phyloP scores from a whole-genome alignment of 83 land plant genomes.

The Thuja plicata region DNA sequence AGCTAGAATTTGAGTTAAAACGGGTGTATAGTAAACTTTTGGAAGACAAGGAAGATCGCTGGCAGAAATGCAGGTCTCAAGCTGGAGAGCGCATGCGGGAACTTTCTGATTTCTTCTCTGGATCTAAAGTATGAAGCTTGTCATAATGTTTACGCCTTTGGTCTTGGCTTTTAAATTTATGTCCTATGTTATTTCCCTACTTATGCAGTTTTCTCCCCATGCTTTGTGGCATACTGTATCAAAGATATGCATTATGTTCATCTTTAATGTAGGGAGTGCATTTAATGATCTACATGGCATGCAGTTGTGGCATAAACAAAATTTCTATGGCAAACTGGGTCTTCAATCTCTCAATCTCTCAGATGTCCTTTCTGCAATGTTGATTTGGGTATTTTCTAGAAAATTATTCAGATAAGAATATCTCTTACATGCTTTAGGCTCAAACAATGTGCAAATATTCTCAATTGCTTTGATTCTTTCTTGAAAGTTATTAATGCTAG shows the following conservation, averaged over 20 bases:
- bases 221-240: neutral
- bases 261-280: slow-evolving; percentile 6
- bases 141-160: neutral
- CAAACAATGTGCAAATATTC: neutral
- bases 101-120: slow-evolving; percentile 44
- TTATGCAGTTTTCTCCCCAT: neutral
- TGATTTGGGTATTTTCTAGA: neutral
- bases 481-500: neutral
- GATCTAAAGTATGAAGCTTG: slow-evolving; percentile 30
- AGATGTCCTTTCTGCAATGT: neutral
- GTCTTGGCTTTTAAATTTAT: neutral
- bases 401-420: neutral
- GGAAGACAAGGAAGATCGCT: slow-evolving; percentile 35
- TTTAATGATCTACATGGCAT: neutral
- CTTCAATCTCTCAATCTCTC: neutral
- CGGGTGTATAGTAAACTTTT: slow-evolving; percentile 42
- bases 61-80: slow-evolving; percentile 35
- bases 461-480: neutral
- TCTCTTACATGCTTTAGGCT: neutral
- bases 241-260: neutral
- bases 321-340: neutral
- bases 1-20: slow-evolving; percentile 59
- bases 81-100: slow-evolving; percentile 55
- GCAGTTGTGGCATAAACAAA: neutral
- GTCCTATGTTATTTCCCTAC: neutral